Conservation (phyloP, 176 grass and related monocot genomes). For the Juncus effusus region DNA sequence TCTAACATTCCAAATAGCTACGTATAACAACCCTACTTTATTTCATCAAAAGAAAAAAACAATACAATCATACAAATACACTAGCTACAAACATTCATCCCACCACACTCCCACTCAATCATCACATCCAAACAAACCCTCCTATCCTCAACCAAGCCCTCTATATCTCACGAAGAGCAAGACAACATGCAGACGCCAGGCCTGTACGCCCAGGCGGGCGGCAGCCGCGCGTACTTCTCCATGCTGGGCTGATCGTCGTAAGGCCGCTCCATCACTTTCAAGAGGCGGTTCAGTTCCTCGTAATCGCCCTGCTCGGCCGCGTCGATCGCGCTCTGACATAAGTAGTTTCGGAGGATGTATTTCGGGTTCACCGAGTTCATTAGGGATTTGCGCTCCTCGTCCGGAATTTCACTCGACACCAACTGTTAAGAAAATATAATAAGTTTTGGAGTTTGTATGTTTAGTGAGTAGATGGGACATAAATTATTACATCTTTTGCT, state of each 20-base stretch:
- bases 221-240: slow-evolving; percentile 88
- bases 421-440: slow-evolving; percentile 47
- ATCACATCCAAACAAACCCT: too few species aligned
- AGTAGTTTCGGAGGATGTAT: slow-evolving; percentile 87
- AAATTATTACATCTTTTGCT: too few species aligned
- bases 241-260: slow-evolving; percentile 79
- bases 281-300: slow-evolving; percentile 49
- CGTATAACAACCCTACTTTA: too few species aligned
- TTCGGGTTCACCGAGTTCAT: slow-evolving; percentile 88
- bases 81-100: too few species aligned
- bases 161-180: slow-evolving; percentile 85
- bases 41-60: too few species aligned
- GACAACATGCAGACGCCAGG: slow-evolving; percentile 98
- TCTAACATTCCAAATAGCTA: too few species aligned
- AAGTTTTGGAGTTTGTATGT: too few species aligned
- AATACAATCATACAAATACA: too few species aligned
- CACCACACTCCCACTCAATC: too few species aligned
- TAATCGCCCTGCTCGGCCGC: slow-evolving; percentile 70
- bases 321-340: slow-evolving; percentile 85
- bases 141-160: slow-evolving; percentile 41
- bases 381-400: slow-evolving; percentile 59
- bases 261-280: slow-evolving; percentile 74
- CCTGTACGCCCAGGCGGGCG: slow-evolving; percentile 93
- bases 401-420: slow-evolving; percentile 46
- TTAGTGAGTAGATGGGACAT: too few species aligned